phyloP scores from a whole-genome alignment of 306 rosid genomes.

The Rosa lucieae region DNA sequence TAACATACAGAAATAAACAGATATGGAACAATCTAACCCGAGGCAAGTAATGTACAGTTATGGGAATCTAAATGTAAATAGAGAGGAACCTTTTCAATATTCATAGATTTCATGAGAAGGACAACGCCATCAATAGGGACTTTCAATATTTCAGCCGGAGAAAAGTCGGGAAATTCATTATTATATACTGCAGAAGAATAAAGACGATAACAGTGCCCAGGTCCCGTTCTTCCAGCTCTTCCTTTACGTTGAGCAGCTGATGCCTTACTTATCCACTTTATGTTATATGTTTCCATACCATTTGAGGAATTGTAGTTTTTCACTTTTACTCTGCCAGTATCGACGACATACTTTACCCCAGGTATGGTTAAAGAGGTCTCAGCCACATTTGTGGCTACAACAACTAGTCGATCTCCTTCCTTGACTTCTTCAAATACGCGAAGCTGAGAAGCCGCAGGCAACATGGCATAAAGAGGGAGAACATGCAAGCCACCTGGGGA shows the following conservation, averaged over 20 bases:
- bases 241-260: conserved; percentile 94
- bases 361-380: conserved; percentile 96
- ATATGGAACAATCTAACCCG: not conserved
- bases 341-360: conserved; percentile 87
- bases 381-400: conserved; percentile 95
- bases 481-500: conserved; percentile 58
- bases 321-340: conserved; percentile 90
- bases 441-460: conserved; percentile 79
- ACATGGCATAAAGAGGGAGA: conserved; percentile 93
- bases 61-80: not conserved
- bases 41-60: not conserved
- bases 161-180: conserved; percentile 64
- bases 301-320: conserved; percentile 67
- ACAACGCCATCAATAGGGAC: conserved; percentile 86
- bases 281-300: conserved; percentile 77
- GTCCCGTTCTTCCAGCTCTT: conserved; percentile 95
- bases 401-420: conserved; percentile 83
- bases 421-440: conserved; percentile 68
- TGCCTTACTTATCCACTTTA: conserved; percentile 96
- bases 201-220: conserved; percentile 86
- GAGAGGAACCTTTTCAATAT: conserved; percentile 55
- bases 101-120: conserved; percentile 89
- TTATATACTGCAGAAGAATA: conserved; percentile 84
- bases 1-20: not conserved
- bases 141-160: conserved; percentile 82